Evolutionary conservation across 2,329 filamentous ascomycete species (phyloP), one percentile per base, ranked within the genome.

Genomic region (Neonectria magnoliae): DNA sequence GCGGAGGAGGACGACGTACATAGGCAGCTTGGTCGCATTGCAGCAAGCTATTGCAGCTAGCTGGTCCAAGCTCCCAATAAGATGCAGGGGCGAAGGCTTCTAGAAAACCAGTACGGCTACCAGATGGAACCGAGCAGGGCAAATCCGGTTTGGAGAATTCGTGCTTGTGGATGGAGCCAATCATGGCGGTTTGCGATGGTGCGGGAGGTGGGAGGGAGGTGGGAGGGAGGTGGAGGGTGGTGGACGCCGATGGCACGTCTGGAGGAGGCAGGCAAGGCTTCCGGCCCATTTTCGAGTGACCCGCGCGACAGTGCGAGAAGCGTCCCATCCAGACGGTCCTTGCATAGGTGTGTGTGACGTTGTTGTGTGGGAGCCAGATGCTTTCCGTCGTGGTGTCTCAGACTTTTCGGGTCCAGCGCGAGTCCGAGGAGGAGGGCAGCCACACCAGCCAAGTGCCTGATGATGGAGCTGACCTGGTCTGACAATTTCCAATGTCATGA

Each of bases 201-300:
- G 72, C 67, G 70, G 68, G 70, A 72, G 71, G 68, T 72, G 70
- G 70, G 71, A 42, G 36, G 36, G 36, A 41, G 70, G 71, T 33
- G 36, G 36, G 36, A 41, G 51, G 8, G 16, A 27, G 36, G 53
- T 41, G 53, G 68, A 66, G 33, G 55, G 67, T 45, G 61, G 57
- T 65, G 70, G 69, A 64, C 52, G 57, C 66, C 65, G 62, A 71
- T 67, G 68, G 56, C 52, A 68, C 59, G 66, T 68, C 71, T 62
- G 47, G 59, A 68, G 66, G 59, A 62, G 62, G 55, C 53, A 68
- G 68, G 65, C 71, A 70, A 67, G 68, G 71, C 61, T 76, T 77
- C 74, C 76, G 77, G 73, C 76, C 73, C 68, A 72, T 77, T 75
- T 76, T 76, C 75, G 76, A 76, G 70, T 70, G 69, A 76, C 73